Percentiles rank a stretch among this genome's conserved stretches.
Evolutionary conservation across 805 yeast genomes (phyloP).

Genomic region (Sugiyamaella qingdaonensis): DNA sequence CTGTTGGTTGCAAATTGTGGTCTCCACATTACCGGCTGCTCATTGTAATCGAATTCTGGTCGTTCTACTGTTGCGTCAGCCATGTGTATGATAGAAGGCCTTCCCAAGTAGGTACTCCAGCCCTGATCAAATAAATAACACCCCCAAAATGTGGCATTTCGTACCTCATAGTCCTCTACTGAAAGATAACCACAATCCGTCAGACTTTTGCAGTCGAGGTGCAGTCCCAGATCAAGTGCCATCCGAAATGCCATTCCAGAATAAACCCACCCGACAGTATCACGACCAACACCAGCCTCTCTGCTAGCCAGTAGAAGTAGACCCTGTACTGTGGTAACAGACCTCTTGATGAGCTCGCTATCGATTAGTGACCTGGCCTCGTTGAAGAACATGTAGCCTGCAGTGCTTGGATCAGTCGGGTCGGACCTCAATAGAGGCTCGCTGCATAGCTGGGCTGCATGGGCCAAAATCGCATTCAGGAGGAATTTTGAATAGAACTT

Average conservation of each 20-base stretch:
- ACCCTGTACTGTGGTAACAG: constrained; percentile 21
- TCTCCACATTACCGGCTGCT: constrained; percentile 16
- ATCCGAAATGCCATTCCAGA: constrained; percentile 23
- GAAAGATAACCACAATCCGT: constrained; percentile 15
- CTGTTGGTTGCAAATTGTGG: constrained; percentile 12
- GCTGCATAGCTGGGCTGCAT: constrained; percentile 18
- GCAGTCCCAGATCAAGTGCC: constrained; percentile 22
- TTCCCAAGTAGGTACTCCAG: constrained; percentile 21
- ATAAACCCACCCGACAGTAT: constrained; percentile 22
- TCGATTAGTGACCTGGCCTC: constrained; percentile 17
- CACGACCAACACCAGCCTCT: constrained; percentile 21
- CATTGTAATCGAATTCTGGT: constrained; percentile 13
- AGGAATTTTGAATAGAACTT: constrained; percentile 20
- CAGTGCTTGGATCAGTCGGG: constrained; percentile 17
- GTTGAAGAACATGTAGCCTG: constrained; percentile 20
- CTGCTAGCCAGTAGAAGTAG: constrained; percentile 17
- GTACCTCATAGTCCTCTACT: constrained; percentile 15
- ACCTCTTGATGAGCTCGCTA: constrained; percentile 14
- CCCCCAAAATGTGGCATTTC: constrained; percentile 23
- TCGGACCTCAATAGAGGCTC: constrained; percentile 15
- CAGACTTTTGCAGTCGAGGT: constrained; percentile 17
- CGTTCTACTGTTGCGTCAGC: constrained; percentile 15
- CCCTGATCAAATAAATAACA: constrained; percentile 22
- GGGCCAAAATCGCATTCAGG: constrained; percentile 19
- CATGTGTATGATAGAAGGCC: constrained; percentile 19